Percentiles rank a stretch among this genome's conserved stretches.
These are phyloP conservation scores for Podaxis sp. DNA, from an alignment of 768 basidiomycete genomes.

Conservation along the genomic window DNA sequence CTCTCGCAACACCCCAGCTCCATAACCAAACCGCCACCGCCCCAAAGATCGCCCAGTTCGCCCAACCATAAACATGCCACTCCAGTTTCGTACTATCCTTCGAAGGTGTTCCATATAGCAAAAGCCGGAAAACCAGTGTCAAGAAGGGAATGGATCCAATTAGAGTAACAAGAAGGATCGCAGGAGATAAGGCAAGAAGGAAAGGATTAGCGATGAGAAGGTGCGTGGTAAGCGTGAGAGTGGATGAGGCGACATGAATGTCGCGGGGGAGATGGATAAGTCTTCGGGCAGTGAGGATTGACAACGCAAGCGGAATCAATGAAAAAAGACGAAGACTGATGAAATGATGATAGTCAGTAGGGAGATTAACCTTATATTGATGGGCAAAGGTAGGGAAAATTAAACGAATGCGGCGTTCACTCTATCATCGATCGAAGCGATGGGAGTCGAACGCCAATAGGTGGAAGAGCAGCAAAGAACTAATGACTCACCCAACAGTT, in stretches of 20 bases:
- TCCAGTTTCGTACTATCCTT: slow-evolving; percentile 25
- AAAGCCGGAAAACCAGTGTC: slow-evolving; percentile 70
- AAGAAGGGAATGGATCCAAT: slow-evolving; percentile 75
- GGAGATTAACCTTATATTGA: neutral
- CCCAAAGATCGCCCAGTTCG: slow-evolving; percentile 42
- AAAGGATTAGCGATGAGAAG: slow-evolving; percentile 71
- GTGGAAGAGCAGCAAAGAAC: neutral
- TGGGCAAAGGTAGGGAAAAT: neutral
- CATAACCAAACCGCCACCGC: slow-evolving; percentile 62
- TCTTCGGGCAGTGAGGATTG: slow-evolving; percentile 66
- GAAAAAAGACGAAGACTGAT: slow-evolving; percentile 74
- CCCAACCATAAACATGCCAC: slow-evolving; percentile 37
- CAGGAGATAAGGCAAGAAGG: slow-evolving; percentile 69
- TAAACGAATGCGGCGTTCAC: neutral
- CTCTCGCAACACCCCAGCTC: slow-evolving; percentile 79
- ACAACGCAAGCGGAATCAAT: slow-evolving; percentile 65
- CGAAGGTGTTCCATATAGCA: slow-evolving; percentile 51
- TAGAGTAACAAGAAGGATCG: slow-evolving; percentile 62
- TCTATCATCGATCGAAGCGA: neutral
- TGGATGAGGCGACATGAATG: slow-evolving; percentile 61
- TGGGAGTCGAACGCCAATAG: neutral
- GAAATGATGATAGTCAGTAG: slow-evolving; percentile 12
- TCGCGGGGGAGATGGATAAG: slow-evolving; percentile 67
- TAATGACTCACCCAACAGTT: slow-evolving; percentile 60
- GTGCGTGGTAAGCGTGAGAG: slow-evolving; percentile 57